phyloP scores from a whole-genome alignment of 2,329 filamentous ascomycete genomes.

The Xylaria sp. region DNA sequence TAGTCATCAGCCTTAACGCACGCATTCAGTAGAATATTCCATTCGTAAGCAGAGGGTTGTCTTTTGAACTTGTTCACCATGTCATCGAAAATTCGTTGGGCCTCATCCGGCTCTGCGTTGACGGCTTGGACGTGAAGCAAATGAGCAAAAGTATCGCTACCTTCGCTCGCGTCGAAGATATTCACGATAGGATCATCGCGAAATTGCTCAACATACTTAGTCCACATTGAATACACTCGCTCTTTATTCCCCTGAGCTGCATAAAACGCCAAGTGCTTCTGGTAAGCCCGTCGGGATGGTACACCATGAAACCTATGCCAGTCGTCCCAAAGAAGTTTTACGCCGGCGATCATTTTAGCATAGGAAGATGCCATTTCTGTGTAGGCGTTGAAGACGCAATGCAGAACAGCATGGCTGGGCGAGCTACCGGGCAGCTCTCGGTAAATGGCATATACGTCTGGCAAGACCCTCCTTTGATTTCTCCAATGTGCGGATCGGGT shows the following conservation, averaged over 20 bases:
- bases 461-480: conserved; percentile 50
- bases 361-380: conserved; percentile 50
- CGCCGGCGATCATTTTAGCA: conserved; percentile 53
- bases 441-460: conserved; percentile 60
- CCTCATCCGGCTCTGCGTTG: conserved; percentile 70
- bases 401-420: conserved; percentile 56
- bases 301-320: conserved; percentile 57
- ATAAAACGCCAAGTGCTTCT: conserved; percentile 62
- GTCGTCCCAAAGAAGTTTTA: conserved; percentile 62
- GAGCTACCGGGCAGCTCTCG: conserved; percentile 55
- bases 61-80: conserved; percentile 67
- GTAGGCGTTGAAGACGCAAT: conserved; percentile 56
- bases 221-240: conserved; percentile 59
- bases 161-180: conserved; percentile 47
- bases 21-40: conserved; percentile 82
- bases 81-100: conserved; percentile 70
- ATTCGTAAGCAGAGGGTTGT: conserved; percentile 69
- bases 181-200: conserved; percentile 48
- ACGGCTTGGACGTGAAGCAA: conserved; percentile 78
- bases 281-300: conserved; percentile 59
- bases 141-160: conserved; percentile 60
- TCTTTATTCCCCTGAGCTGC: conserved; percentile 60
- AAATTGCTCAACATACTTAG: conserved; percentile 55
- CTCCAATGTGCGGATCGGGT: conserved; percentile 51
- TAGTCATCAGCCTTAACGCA: conserved; percentile 75